Evolutionary conservation across 1,139 yeast genomes (phyloP).

Genomic region (Hemisphaericaspora xylofermentans): DNA sequence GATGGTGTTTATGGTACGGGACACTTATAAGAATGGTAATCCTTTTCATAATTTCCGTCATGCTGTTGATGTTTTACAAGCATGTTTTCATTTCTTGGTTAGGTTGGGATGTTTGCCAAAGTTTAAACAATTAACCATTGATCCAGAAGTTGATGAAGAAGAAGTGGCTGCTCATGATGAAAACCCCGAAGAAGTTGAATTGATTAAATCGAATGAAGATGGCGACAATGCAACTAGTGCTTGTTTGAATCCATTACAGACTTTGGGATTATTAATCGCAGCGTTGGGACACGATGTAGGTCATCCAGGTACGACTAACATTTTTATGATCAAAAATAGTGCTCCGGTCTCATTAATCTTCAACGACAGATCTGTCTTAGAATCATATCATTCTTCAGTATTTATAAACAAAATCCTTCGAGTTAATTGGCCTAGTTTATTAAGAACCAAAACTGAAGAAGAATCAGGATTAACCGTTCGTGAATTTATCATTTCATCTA

Average conservation of each 20-base stretch:
- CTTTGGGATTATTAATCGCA: slow-evolving; percentile 65
- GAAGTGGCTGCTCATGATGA: slow-evolving; percentile 1
- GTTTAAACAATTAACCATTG: slow-evolving; percentile 34
- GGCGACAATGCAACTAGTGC: slow-evolving; percentile 10
- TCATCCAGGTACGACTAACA: slow-evolving; percentile 92
- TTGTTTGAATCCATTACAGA: slow-evolving; percentile 45
- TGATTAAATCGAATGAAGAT: not conserved
- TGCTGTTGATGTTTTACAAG: slow-evolving; percentile 94
- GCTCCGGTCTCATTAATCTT: slow-evolving; percentile 67
- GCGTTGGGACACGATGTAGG: slow-evolving; percentile 96
- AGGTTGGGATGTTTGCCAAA: slow-evolving; percentile 48
- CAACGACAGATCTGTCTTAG: slow-evolving; percentile 70
- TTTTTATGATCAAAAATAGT: slow-evolving; percentile 58
- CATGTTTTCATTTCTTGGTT: slow-evolving; percentile 66
- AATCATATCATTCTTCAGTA: slow-evolving; percentile 78
- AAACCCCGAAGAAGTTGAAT: slow-evolving; percentile 1
- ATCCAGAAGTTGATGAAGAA: slow-evolving; percentile 30
- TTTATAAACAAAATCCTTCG: slow-evolving; percentile 57
- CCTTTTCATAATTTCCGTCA: slow-evolving; percentile 95
- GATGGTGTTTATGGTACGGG: slow-evolving; percentile 65
- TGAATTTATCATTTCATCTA: slow-evolving; percentile 43
- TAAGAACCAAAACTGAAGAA: slow-evolving; percentile 21
- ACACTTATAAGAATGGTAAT: slow-evolving; percentile 78
- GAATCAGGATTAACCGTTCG: slow-evolving; percentile 22
- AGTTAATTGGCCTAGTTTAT: slow-evolving; percentile 63